Base-by-base conservation (phyloP, 1,284 basidiomycete genomes). In the Erythrobasidium hasegawianum region DNA sequence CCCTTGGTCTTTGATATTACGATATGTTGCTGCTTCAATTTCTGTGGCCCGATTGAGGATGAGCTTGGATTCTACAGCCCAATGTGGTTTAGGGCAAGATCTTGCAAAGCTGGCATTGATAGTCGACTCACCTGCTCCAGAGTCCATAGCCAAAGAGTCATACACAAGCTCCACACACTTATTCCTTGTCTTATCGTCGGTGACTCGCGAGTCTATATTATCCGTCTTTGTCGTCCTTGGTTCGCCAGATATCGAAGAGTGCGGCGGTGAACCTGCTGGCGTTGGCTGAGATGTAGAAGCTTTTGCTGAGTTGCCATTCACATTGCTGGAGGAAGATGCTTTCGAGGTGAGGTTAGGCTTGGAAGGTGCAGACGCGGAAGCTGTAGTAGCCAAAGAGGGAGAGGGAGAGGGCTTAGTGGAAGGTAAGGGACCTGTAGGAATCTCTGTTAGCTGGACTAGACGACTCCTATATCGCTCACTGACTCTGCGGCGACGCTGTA, bases 131-230 rank as follows among this genome's bases (percentile, higher is more conserved):
- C 92, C 88, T 68, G 89, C 87, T 57, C 83, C 84, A 40, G 90
- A 90, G 78, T 95, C 91, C 57, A 79, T 82, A 1, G 87, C 89
- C 43, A 99, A 82, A 14, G 90, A 88, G 75, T 97, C 89, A 75
- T 97, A 97, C 18, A 97, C 82, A 75, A 97, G 83, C 75, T 91
- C 88, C 18, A 88, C 82, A 76, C 94, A 97, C 74, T 87, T 91
- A 78, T 96, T 89, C 58, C 95, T 82, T 0, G 86, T 89, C 73
- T 81, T 83, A 73, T 92, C 89, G 1, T 85, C 85, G 0, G 82
- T 69, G 27, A 66, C 76, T 85, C 47, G 78, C 79, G 53, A 80
- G 77, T 81, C 83, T 61, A 90, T 79, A 1, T 84, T 86, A 72
- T 95, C 92, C 10, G 75, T 77, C 76, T 87, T 89, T 24, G 85